phyloP scores from a whole-genome alignment of 2,329 filamentous ascomycete genomes.

The Ilyonectria robusta region DNA sequence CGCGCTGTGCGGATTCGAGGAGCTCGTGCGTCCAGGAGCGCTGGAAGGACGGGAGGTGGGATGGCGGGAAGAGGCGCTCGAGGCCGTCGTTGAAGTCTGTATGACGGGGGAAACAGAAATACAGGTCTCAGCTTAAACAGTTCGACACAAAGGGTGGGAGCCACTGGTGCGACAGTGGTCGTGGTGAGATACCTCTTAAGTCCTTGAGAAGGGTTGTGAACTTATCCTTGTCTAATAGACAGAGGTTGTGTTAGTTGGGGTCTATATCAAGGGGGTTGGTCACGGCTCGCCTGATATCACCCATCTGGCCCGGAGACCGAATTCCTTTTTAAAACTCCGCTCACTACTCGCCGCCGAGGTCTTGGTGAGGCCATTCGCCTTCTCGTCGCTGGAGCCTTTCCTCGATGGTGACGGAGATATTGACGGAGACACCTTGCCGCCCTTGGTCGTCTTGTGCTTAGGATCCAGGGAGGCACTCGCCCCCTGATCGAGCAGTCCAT shows the following conservation, averaged over 20 bases:
- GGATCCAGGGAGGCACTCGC: constrained; percentile 25
- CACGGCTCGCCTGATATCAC: constrained; percentile 56
- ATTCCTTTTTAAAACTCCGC: constrained; percentile 53
- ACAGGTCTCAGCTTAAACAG: constrained; percentile 13
- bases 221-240: constrained; percentile 60
- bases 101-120: not conserved
- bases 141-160: not conserved
- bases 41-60: constrained; percentile 58
- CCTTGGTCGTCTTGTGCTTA: constrained; percentile 28
- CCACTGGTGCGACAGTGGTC: not conserved
- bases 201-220: constrained; percentile 58
- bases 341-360: constrained; percentile 36
- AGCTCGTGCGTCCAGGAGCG: constrained; percentile 63
- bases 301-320: constrained; percentile 58
- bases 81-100: constrained; percentile 63
- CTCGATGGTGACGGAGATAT: constrained; percentile 26
- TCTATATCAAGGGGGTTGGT: constrained; percentile 3
- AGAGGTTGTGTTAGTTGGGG: constrained; percentile 12
- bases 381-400: constrained; percentile 44
- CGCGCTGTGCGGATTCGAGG: constrained; percentile 60
- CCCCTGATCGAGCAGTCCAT: constrained; percentile 56
- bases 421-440: constrained; percentile 39
- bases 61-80: constrained; percentile 61
- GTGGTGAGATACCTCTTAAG: constrained; percentile 53
- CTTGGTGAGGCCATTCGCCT: constrained; percentile 37